phyloP scores from a whole-genome alignment of 208 protist species.

The Acanthamoeba castellanii region DNA sequence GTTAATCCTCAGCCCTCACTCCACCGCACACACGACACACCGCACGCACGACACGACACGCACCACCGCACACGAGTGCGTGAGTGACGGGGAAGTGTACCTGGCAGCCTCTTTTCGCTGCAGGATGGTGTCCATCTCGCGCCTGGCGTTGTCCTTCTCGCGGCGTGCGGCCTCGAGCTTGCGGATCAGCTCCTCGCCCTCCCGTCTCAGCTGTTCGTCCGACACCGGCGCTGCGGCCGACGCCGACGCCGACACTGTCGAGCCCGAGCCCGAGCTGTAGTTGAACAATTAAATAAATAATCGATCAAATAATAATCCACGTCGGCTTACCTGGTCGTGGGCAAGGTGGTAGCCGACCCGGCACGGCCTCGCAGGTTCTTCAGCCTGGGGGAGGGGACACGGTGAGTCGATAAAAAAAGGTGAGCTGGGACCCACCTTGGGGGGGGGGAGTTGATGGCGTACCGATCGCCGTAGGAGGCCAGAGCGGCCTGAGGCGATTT shows the following conservation, averaged over 20 bases:
- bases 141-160: slow-evolving; percentile 37
- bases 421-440: background rate
- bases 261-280: background rate
- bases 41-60: too few species aligned
- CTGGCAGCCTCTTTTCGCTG: slow-evolving; percentile 56
- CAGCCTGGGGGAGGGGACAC: background rate
- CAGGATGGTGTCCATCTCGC: slow-evolving; percentile 19
- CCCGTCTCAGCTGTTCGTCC: slow-evolving; percentile 20
- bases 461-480: background rate
- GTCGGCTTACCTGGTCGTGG: background rate
- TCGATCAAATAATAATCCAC: too few species aligned
- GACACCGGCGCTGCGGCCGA: background rate
- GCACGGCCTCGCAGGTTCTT: background rate
- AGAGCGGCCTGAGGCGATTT: slow-evolving; percentile 52
- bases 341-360: background rate
- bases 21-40: background rate
- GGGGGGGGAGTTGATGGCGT: background rate
- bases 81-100: background rate
- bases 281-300: too few species aligned
- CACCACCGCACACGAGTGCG: background rate
- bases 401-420: background rate
- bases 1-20: background rate
- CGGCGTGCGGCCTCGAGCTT: slow-evolving; percentile 12
- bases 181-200: slow-evolving; percentile 54
- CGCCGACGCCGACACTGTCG: background rate